phyloP scores from a whole-genome alignment of 2,329 filamentous ascomycete genomes.

The Fusarium sp. region DNA sequence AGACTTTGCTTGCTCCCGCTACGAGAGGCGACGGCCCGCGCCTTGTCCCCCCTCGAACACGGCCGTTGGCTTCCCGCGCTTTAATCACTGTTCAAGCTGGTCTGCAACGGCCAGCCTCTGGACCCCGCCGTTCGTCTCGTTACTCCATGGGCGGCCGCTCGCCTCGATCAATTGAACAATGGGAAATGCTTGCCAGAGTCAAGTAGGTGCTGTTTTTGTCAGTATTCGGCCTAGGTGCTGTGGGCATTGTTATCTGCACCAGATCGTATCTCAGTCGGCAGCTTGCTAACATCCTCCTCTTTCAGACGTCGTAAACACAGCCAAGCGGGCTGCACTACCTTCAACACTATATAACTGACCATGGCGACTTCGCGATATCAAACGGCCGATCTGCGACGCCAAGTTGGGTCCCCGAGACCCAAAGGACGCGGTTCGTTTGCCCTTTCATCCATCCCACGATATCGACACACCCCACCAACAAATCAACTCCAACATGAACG shows the following conservation, averaged over 20 bases:
- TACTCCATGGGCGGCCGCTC: slow-evolving; percentile 57
- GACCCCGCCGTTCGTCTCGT: slow-evolving; percentile 33
- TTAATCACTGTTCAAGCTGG: slow-evolving; percentile 24
- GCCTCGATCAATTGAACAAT: slow-evolving; percentile 59
- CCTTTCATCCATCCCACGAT: slow-evolving; percentile 8
- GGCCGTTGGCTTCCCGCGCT: slow-evolving; percentile 18
- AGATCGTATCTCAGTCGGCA: not conserved
- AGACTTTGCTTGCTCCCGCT: slow-evolving; percentile 19
- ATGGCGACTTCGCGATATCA: slow-evolving; percentile 61
- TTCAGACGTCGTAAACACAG: slow-evolving; percentile 57
- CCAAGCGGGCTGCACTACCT: slow-evolving; percentile 48
- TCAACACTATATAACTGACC: slow-evolving; percentile 46
- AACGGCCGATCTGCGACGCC: slow-evolving; percentile 60
- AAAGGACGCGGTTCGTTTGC: slow-evolving; percentile 63
- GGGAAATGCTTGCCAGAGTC: slow-evolving; percentile 57
- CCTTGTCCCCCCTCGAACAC: slow-evolving; percentile 23
- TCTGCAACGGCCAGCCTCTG: slow-evolving; percentile 29
- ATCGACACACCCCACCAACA: slow-evolving; percentile 1
- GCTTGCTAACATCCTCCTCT: slow-evolving; percentile 21
- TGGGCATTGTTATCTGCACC: not conserved
- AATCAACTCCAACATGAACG: not conserved
- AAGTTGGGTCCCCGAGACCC: slow-evolving; percentile 66
- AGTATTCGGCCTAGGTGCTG: slow-evolving; percentile 17
- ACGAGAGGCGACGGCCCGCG: slow-evolving; percentile 37
- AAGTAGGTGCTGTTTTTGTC: slow-evolving; percentile 52